Evolutionary conservation across 352 stramenopile genomes (phyloP), one percentile per base, ranked within the genome.

Genomic region (Globisporangium nagaii): DNA sequence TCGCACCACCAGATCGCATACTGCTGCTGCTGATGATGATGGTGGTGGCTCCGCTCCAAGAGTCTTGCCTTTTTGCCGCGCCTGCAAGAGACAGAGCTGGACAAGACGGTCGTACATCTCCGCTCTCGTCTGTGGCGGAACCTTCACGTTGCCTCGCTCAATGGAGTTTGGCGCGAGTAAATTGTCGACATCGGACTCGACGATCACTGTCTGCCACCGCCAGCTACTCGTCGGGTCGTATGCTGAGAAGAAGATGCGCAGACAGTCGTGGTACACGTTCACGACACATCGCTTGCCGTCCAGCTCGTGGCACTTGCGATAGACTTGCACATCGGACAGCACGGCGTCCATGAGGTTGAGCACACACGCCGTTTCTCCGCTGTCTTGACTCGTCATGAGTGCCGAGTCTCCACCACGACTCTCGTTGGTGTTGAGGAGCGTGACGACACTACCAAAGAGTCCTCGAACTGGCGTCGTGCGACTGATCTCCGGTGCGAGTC

Each of bases 21-120:
- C 4, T 39, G 40, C 32, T 51, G 35, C 6, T 37, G 41, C 5
- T 32, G 13, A 30, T 4, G 34, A 32, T 15, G n/a, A 2, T 25
- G 6, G 12, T 35, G 10, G 4, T 41, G 43, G 1, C 30, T 31
- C 44, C 27, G 44, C 2, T 17, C n/a, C n/a, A n/a, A n/a, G n/a
- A 15, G 10, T 5, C 10, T 32, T 9, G n/a, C 11, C 34, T 15
- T 20, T 11, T 24, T 31, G 35, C 36, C 42, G 43, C 7, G 32
- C 49, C 45, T 86, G 64, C 13, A 90, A 53, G 12, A 86, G 28
- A 56, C 73, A 88, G 5, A 88, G 58, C 25, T 46, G 57, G 17
- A 84, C 79, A 4, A 93, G 68, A 4, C 75, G 71, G 3, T 71
- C 55, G 62, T 88, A 92, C 68, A 93, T 72, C 22, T 93, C 79